Base-by-base conservation (phyloP, 345 rosid genomes). In the Turnera subulata region DNA sequence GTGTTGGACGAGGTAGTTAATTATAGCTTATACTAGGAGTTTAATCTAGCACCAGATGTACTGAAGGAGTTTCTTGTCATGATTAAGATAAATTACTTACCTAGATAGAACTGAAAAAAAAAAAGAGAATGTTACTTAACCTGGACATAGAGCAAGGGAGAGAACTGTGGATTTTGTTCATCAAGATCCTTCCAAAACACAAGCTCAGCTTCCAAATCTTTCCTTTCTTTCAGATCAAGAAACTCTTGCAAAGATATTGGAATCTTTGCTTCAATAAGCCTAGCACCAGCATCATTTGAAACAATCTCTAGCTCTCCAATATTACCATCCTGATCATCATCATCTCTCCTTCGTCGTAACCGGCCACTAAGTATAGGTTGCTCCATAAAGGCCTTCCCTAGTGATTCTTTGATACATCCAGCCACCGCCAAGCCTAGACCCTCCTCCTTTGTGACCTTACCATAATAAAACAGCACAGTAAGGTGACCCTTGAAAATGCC, bases 161-260 rank as follows among this genome's bases (percentile, higher is more conserved):
- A 84, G 68, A 70, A 91, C 18, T 78, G 80, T 57, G 90, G 95
- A 51, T 56, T 73, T 33, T 64, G 63, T 62, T 75, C 82, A 74
- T 88, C 92, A 49, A 91, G 62, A 42, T 91, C 86, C 66, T 73
- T 85, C 98, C 98, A 85, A 46, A 70, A 79, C 33, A 84, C 90
- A 55, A 82, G 73, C 62, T 74, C 78, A 48, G 76, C 61, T 69
- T 91, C 91, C 4, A 56, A 69, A 12, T 69, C 79, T 6, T 64
- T 73, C 62, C 58, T 78, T 42, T 65, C 67, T 6, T 71, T 54
- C 63, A 66, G 22, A n/a, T 55, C 78, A 22, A 85, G 63, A 75
- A 85, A 88, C 51, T 82, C 83, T 21, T 70, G 39, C 68, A 91
- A 50, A 29, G 71, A 64, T 55, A 68, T 57, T 29, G 58, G 54